Conservation (phyloP, 495 filamentous ascomycete genomes). For the Neurospora pannonica region DNA sequence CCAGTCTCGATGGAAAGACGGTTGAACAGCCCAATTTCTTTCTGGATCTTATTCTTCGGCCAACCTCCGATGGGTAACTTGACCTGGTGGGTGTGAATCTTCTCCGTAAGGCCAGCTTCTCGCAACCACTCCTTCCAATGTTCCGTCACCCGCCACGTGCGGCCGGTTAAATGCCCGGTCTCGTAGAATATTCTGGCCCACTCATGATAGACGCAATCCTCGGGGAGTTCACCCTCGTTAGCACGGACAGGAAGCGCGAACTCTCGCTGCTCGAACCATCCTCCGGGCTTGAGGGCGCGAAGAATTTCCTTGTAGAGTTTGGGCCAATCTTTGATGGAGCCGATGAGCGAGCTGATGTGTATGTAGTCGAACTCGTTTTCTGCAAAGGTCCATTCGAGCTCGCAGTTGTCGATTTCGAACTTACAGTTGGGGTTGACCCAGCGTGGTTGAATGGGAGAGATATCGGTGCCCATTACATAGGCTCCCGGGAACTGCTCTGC, state of each 20-base stretch:
- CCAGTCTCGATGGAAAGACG: slow-evolving; percentile 28
- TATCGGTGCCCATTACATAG: slow-evolving; percentile 42
- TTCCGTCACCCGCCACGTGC: slow-evolving; percentile 25
- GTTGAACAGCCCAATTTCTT: slow-evolving; percentile 30
- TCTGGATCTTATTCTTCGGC: slow-evolving; percentile 36
- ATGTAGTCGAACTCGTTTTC: slow-evolving; percentile 48
- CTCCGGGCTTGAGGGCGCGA: slow-evolving; percentile 14
- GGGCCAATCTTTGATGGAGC: slow-evolving; percentile 44
- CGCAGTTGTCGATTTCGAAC: slow-evolving; percentile 43
- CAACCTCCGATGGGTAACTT: slow-evolving; percentile 46
- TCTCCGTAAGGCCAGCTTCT: slow-evolving; percentile 43
- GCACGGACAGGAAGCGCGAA: slow-evolving; percentile 23
- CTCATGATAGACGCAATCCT: slow-evolving; percentile 26
- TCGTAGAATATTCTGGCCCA: slow-evolving; percentile 30
- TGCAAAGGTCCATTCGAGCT: slow-evolving; percentile 36
- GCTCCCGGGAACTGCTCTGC: slow-evolving; percentile 38
- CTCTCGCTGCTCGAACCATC: slow-evolving; percentile 30
- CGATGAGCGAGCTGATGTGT: slow-evolving; percentile 42
- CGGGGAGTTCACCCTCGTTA: slow-evolving; percentile 31
- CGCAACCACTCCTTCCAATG: slow-evolving; percentile 39
- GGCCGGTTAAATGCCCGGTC: slow-evolving; percentile 13
- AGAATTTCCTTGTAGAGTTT: slow-evolving; percentile 27
- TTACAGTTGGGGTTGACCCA: slow-evolving; percentile 35
- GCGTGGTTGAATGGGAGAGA: slow-evolving; percentile 34
- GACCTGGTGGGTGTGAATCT: slow-evolving; percentile 36